Percentiles rank a stretch among this genome's conserved stretches.
Evolutionary conservation across 306 rosid genomes (phyloP).

Genomic region (Elaeagnus macrophylla): DNA sequence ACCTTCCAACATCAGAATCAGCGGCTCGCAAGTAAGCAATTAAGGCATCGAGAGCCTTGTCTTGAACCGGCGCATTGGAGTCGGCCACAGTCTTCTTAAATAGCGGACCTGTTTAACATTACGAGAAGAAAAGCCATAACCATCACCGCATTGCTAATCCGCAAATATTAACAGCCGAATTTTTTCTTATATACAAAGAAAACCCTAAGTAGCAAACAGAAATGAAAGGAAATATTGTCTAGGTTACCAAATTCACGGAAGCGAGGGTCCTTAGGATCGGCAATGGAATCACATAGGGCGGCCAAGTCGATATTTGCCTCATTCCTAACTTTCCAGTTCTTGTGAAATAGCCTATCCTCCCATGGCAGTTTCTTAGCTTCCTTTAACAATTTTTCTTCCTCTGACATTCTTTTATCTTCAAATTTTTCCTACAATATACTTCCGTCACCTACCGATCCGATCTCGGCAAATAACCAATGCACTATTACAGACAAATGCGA

Average conservation of each 20-base stretch:
- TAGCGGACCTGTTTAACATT: conserved; percentile 45
- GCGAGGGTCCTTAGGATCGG: conserved; percentile 95
- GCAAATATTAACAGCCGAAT: conserved; percentile 20
- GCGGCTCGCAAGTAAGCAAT: conserved; percentile 88
- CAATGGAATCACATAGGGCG: conserved; percentile 76
- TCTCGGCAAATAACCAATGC: conserved; percentile 19
- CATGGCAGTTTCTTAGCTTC: conserved; percentile 97
- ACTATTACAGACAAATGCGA: too few species aligned
- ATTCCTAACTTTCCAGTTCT: conserved; percentile 97
- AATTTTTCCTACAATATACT: background rate
- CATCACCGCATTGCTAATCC: conserved; percentile 25
- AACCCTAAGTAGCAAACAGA: conserved; percentile 26
- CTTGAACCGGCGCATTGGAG: conserved; percentile 96
- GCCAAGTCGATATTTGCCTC: conserved; percentile 93
- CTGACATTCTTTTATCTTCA: conserved; percentile 39
- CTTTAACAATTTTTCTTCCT: conserved; percentile 89
- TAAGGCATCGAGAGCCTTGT: conserved; percentile 92
- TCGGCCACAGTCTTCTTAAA: conserved; percentile 85
- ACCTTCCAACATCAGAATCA: conserved; percentile 95
- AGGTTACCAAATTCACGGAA: conserved; percentile 85
- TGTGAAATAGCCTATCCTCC: conserved; percentile 93
- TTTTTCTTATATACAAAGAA: conserved; percentile 15
- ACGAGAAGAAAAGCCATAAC: background rate
- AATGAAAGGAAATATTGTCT: background rate
- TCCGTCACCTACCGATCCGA: conserved; percentile 17